Evolutionary conservation across 495 filamentous ascomycete species (phyloP), one percentile per base, ranked within the genome.

Genomic region (Chaetomidium leptoderma): DNA sequence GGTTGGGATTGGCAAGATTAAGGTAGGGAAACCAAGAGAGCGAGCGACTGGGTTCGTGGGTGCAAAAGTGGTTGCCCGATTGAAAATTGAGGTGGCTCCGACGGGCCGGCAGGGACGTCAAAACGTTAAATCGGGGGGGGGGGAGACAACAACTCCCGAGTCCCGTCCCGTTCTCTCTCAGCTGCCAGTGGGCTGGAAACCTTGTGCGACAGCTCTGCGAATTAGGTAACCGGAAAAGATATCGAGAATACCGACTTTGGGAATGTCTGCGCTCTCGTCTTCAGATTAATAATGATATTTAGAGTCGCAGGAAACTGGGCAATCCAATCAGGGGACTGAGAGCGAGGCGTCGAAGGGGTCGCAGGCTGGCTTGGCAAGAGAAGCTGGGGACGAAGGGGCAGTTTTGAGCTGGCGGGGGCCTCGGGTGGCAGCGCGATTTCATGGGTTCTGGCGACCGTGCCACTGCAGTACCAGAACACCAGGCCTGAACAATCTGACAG

Each of bases 1-100:
- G 67, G 64, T 66, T 70, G 66, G 66, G 57, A 60, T 48, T 62
- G 54, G 53, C 58, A 57, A 47, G 27, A 52, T 43, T 40, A 33
- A 53, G 24, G 36, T 30, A 4, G 45, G 44, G 29, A 45, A n/a
- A n/a, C 49, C 39, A 51, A 59, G 49, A 21, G 30, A 51, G 35
- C 36, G 50, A 45, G 61, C 39, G 52, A 55, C 47, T 58, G 48
- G 55, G 59, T 26, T 30, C 30, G 51, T 36, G 42, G 52, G 36
- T 26, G 43, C 19, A 59, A 48, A 42, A 23, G 39, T 17, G 58
- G 58, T 58, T 40, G 60, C 59, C 63, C 65, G 65, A 67, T 64
- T 57, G 64, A 65, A 66, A 63, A 58, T 61, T 60, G 61, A 26
- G 10, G 19, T 29, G 32, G 26, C 21, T 17, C 48, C 33, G 13